These are phyloP conservation scores for Colletotrichum truncatum DNA, from an alignment of 2,329 filamentous ascomycete species.

Conservation along the genomic window DNA sequence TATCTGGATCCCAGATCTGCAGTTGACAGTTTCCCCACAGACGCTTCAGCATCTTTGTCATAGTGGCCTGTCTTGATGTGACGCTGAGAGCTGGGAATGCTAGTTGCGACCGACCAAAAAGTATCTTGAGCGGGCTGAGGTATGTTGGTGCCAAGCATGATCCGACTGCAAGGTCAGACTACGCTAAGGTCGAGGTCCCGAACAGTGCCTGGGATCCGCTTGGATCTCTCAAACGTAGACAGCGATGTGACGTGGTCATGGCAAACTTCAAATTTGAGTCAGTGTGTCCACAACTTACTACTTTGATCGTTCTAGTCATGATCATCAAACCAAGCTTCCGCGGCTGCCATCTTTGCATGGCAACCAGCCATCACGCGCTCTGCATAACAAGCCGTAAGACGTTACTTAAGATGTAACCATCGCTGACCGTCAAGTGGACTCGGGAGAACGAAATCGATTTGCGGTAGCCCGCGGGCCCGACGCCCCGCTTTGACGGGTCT, in stretches of 20 bases:
- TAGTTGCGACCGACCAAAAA: neutral
- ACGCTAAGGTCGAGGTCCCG: conserved; percentile 13
- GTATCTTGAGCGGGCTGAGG: neutral
- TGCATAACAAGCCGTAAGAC: neutral
- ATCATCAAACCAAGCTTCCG: neutral
- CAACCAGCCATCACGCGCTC: too few species aligned
- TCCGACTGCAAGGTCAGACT: conserved; percentile 11
- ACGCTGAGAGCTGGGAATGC: neutral
- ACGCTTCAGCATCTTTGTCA: neutral
- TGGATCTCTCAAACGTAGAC: conserved; percentile 20
- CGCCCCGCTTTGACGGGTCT: conserved; percentile 5
- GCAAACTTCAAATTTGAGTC: neutral
- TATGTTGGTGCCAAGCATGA: neutral
- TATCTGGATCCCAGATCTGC: neutral
- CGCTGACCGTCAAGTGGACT: neutral
- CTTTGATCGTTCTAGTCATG: neutral
- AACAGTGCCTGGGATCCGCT: conserved; percentile 22
- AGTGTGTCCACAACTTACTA: too few species aligned
- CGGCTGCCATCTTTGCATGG: neutral
- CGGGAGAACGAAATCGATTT: neutral
- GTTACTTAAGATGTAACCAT: neutral
- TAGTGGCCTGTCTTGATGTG: neutral
- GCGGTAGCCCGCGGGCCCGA: conserved; percentile 21
- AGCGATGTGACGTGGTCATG: conserved; percentile 21
- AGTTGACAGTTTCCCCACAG: neutral